These are phyloP conservation scores for Ogataea haglerorum DNA, from an alignment of 805 yeast genomes.

Conservation along the genomic window DNA sequence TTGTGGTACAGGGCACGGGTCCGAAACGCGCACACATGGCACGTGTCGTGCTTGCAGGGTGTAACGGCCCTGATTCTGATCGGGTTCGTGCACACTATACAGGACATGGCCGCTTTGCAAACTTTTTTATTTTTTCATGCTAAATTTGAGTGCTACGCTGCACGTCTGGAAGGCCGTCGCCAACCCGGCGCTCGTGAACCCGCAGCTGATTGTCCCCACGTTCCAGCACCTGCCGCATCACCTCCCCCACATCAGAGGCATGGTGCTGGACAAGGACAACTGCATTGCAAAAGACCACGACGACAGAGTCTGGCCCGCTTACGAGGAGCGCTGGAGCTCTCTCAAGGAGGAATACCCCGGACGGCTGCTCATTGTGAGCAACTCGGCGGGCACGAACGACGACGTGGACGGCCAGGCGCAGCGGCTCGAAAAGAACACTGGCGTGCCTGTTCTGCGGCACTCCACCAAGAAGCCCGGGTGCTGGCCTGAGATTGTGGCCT, in stretches of 20 bases:
- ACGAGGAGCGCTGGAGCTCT: constrained; percentile 52
- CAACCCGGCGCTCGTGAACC: constrained; percentile 68
- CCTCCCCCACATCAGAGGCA: constrained; percentile 54
- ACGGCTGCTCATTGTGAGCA: constrained; percentile 75
- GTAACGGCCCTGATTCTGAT: constrained; percentile 64
- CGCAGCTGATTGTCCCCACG: constrained; percentile 61
- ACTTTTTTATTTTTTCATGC: constrained; percentile 8
- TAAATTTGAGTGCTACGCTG: constrained; percentile 72
- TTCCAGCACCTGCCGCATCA: constrained; percentile 29
- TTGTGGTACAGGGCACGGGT: constrained; percentile 78
- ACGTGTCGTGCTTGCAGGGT: constrained; percentile 81
- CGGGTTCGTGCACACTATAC: constrained; percentile 82
- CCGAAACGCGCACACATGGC: constrained; percentile 79
- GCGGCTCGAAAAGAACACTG: constrained; percentile 57
- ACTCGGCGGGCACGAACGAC: constrained; percentile 88
- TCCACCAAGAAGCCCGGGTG: constrained; percentile 82
- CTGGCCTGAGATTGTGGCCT: constrained; percentile 58
- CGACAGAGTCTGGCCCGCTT: constrained; percentile 75
- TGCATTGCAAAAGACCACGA: constrained; percentile 87
- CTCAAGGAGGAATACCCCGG: constrained; percentile 57
- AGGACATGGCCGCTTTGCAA: constrained; percentile 26
- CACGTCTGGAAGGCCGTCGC: constrained; percentile 57
- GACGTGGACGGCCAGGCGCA: constrained; percentile 62
- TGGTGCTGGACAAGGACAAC: constrained; percentile 91
- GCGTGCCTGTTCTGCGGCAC: constrained; percentile 68